Percentiles rank a stretch among this genome's conserved stretches.
phyloP scores from a whole-genome alignment of 2,329 filamentous ascomycete genomes.

The Verruconis gallopava region DNA sequence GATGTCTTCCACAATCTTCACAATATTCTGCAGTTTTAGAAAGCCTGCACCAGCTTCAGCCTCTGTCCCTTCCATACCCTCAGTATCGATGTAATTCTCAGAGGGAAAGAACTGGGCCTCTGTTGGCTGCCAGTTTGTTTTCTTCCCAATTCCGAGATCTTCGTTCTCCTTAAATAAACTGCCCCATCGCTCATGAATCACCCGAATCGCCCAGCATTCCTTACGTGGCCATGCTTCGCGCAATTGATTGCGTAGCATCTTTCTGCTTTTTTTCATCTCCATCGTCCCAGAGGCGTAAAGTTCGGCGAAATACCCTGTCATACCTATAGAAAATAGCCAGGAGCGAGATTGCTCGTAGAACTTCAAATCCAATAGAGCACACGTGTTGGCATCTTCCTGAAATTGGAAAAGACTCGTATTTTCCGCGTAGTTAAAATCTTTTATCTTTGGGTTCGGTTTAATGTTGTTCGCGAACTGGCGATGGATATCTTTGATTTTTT shows the following conservation, averaged over 20 bases:
- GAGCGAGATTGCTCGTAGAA: not conserved
- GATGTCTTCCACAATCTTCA: conserved; percentile 3
- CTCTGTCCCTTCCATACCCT: conserved; percentile 1
- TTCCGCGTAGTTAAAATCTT: too few species aligned
- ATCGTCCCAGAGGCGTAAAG: not conserved
- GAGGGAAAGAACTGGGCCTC: conserved; percentile 8
- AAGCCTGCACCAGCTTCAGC: conserved; percentile 3
- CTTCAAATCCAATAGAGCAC: not conserved
- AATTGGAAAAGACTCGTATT: too few species aligned
- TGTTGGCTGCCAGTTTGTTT: conserved; percentile 2
- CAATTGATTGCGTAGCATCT: not conserved
- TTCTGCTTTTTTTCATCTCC: not conserved
- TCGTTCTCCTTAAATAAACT: not conserved
- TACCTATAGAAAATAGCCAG: not conserved
- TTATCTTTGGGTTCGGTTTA: too few species aligned
- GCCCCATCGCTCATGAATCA: conserved; percentile 6
- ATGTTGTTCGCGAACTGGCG: not conserved
- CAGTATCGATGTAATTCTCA: not conserved
- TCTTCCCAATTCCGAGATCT: not conserved
- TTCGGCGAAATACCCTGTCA: conserved; percentile 6
- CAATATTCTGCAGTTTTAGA: not conserved
- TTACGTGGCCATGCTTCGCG: not conserved
- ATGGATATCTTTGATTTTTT: not conserved
- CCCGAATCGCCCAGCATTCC: conserved; percentile 3
- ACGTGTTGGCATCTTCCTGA: not conserved